Base-by-base conservation (phyloP, 1,284 basidiomycete species). In the Grifola frondosa region DNA sequence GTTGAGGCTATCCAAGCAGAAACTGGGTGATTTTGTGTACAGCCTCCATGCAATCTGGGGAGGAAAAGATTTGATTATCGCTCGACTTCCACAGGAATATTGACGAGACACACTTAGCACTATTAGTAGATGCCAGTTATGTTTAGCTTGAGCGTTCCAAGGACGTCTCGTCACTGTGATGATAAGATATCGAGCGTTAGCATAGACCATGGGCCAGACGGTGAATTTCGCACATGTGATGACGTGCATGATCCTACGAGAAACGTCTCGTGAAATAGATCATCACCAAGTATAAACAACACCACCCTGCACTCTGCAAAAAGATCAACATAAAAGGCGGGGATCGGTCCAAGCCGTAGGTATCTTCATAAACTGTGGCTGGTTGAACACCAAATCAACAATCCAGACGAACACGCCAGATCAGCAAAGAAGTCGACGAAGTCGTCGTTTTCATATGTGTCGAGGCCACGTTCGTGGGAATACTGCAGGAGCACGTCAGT, bases 221-320 rank as follows among this genome's bases (percentile, higher is more conserved):
- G 6, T 6, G 20, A 15, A 17, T 15, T 8, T 44, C 52, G 53
- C 62, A 88, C 88, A 59, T n/a, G 83, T 84, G 45, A 87, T 70
- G 29, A 88, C 78, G 57, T 91, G 88, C 83, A 92, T 89, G 56
- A 92, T 88, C 26, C 88, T 89, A 51, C 6, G 21, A 24, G 7
- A 48, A 37, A 36, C 41, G 16, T 34, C n/a, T 37, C 6, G 34
- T 50, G 30, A 46, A 22, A 47, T 41, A 16, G 8, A 39, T 25
- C 19, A 11, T 20, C 28, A 20, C 28, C 13, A 17, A 21, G 10
- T 25, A 20, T 6, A 31, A 20, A 41, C 17, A 29, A 23, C 17
- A 69, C 83, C 62, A 88, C 86, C 83, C 83, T 40, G 90, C 84
- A 52, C 75, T 80, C 43, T 93, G 78, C 30, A 92, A 70, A 61